phyloP scores from a whole-genome alignment of 306 rosid species.

The Cercis canadensis region DNA sequence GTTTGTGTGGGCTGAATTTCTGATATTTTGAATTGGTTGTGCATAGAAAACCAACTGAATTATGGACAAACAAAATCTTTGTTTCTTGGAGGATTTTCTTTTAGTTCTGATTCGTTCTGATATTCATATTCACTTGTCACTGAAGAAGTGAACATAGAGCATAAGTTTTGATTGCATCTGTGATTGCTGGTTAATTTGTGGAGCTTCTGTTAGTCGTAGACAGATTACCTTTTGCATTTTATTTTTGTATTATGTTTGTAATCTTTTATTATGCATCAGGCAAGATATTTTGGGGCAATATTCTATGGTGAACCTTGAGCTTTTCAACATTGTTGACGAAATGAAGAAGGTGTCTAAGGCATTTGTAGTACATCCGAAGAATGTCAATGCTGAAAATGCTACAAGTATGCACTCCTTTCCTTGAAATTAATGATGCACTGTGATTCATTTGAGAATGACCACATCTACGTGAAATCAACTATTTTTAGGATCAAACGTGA shows the following conservation, averaged over 20 bases:
- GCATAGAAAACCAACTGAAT: neutral
- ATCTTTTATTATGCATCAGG: slow-evolving; percentile 46
- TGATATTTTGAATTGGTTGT: neutral
- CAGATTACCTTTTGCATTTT: neutral
- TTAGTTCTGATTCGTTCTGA: neutral
- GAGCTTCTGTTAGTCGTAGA: neutral
- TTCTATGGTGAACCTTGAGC: slow-evolving; percentile 94
- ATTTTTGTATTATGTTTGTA: slow-evolving; percentile 2
- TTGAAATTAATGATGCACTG: neutral
- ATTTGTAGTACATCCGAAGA: slow-evolving; percentile 80
- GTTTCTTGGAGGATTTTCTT: too few relatives aligned
- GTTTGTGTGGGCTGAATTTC: neutral
- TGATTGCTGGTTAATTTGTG: slow-evolving; percentile 3
- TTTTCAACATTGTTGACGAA: slow-evolving; percentile 91
- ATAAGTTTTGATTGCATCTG: neutral
- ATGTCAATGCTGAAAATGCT: slow-evolving; percentile 83
- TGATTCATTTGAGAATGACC: neutral
- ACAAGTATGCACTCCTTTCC: slow-evolving; percentile 47
- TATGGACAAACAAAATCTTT: too few relatives aligned
- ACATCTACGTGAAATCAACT: neutral
- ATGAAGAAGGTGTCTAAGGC: slow-evolving; percentile 89
- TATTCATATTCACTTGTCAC: neutral
- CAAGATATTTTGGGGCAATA: slow-evolving; percentile 88
- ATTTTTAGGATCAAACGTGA: neutral
- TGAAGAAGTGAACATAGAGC: neutral